Evolutionary conservation across 768 basidiomycete species (phyloP).

Genomic region (Phylloporus arenicola): DNA sequence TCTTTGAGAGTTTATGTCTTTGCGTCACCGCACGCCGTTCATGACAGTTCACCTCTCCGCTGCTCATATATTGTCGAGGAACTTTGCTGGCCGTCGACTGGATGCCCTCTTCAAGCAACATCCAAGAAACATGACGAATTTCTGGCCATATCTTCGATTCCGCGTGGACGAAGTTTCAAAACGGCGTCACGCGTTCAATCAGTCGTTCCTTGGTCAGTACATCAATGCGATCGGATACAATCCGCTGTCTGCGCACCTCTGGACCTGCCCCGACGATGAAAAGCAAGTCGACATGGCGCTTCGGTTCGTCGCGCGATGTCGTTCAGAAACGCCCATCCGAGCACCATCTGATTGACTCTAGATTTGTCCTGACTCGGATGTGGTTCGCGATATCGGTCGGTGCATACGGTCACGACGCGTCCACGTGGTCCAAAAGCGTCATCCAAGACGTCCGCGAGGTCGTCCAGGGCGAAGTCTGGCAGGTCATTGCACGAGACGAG

Average conservation of each 20-base stretch:
- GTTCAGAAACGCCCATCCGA: not conserved
- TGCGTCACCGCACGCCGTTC: not conserved
- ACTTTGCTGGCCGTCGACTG: constrained; percentile 50
- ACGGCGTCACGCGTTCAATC: constrained; percentile 37
- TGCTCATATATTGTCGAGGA: constrained; percentile 37
- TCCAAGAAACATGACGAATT: constrained; percentile 46
- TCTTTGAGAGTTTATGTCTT: not conserved
- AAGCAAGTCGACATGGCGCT: constrained; percentile 53
- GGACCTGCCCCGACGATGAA: constrained; percentile 55
- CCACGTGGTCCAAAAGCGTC: constrained; percentile 31
- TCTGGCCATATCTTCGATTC: constrained; percentile 66
- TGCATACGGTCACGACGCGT: constrained; percentile 26
- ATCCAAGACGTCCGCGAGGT: constrained; percentile 50
- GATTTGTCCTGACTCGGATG: constrained; percentile 58
- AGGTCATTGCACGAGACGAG: constrained; percentile 32
- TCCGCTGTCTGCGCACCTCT: constrained; percentile 43
- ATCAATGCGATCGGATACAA: constrained; percentile 25
- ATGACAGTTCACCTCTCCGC: constrained; percentile 61
- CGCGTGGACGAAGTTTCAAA: constrained; percentile 41
- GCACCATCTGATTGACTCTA: constrained; percentile 22
- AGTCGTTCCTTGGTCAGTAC: constrained; percentile 47
- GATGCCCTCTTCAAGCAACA: constrained; percentile 34
- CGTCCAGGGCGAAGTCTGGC: constrained; percentile 57
- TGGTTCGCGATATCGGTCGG: constrained; percentile 61
- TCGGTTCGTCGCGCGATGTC: constrained; percentile 37